Evolutionary conservation across 2,329 filamentous ascomycete species (phyloP), one percentile per base, ranked within the genome.

Genomic region (Orbilia blumenaviensis): DNA sequence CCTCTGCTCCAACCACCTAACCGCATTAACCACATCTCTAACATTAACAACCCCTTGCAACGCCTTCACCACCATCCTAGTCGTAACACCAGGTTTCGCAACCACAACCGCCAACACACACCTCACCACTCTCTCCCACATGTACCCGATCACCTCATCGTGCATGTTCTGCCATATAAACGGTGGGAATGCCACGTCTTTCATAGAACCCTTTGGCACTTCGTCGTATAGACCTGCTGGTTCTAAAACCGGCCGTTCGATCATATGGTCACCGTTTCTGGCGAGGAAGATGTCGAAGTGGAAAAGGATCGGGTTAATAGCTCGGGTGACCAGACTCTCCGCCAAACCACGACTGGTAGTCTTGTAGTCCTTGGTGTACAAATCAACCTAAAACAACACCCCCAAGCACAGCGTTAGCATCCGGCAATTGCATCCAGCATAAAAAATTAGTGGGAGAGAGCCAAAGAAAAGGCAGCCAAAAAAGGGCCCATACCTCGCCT

Each of bases 161-260:
- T 75, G 63, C 63, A 75, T 75, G 27, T 75, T 75, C 21, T 75
- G 71, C 71, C 71, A 75, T 41, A 75, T 68, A 41, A 75, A 75
- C 38, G 71, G 71, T 29, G 71, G 63, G 38, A 68, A 63, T 23
- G 46, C 63, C 29, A 75, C 48, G n/a, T 75, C 63, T 23, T 62
- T 67, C 71, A 75, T 75, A 3, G 71, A 75, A 0, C 71, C 71
- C 44, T 63, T 36, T 6, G 71, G 71, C 5, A 75, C 63, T 8
- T 56, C 38, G 12, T 68, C 63, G 16, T 58, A 25, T 7, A 75
- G 32, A 50, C 29, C 27, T 14, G 63, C 63, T 0, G 71, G 71
- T 6, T 75, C 71, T 9, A 75, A 38, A 25, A 41, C 27, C 12
- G 71, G 71, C 3, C 21, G 63, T 21, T 66, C 16, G 7, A 68